phyloP scores from a whole-genome alignment of 768 basidiomycete species.

The Dioszegia aurantiaca region DNA sequence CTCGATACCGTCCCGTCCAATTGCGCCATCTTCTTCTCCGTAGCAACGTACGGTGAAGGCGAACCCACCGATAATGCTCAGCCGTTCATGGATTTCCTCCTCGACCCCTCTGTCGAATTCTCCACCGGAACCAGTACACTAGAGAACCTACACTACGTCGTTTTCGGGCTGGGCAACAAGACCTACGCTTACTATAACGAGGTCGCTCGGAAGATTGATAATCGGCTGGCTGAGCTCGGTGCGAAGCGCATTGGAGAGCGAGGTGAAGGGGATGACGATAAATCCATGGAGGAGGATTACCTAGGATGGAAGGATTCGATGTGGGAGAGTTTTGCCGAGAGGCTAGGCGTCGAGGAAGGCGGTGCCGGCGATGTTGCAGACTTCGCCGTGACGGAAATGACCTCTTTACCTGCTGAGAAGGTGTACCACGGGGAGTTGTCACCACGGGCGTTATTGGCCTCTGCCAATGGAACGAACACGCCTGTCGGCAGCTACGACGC shows the following conservation, averaged over 20 bases:
- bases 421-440: constrained; percentile 96
- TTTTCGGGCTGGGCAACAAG: constrained; percentile 76
- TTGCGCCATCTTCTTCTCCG: constrained; percentile 84
- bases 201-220: constrained; percentile 76
- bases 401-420: constrained; percentile 67
- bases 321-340: constrained; percentile 84
- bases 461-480: constrained; percentile 57
- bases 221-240: constrained; percentile 71
- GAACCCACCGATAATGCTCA: constrained; percentile 98
- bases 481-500: constrained; percentile 81
- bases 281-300: constrained; percentile 99
- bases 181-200: constrained; percentile 92
- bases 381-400: constrained; percentile 83
- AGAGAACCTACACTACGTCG: constrained; percentile 84
- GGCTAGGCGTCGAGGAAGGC: constrained; percentile 88
- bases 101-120: constrained; percentile 84
- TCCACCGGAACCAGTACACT: constrained; percentile 64
- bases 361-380: constrained; percentile 92
- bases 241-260: constrained; percentile 78
- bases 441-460: constrained; percentile 84
- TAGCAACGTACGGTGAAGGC: constrained; percentile 98
- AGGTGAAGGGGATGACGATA: constrained; percentile 98
- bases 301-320: constrained; percentile 97
- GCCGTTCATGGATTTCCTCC: constrained; percentile 84
- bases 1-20: constrained; percentile 86